phyloP scores from a whole-genome alignment of 441 rosid genomes.

The Jatropha podagrica region DNA sequence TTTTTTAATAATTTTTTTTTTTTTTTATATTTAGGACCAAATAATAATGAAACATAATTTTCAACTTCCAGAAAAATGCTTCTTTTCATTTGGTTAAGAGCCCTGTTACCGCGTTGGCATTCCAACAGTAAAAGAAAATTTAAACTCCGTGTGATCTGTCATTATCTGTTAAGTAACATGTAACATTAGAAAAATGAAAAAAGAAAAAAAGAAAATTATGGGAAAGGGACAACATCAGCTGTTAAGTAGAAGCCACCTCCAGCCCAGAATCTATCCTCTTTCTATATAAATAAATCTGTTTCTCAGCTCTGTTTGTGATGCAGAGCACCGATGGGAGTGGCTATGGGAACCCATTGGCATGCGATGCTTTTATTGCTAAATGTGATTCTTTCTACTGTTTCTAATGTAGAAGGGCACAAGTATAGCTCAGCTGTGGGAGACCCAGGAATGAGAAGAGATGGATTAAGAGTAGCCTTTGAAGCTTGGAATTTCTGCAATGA shows the following conservation, averaged over 20 bases:
- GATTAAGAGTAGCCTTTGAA: conserved; percentile 59
- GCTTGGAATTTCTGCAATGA: conserved; percentile 79
- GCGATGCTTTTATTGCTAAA: conserved; percentile 25
- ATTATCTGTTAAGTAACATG: background rate
- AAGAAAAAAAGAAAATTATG: background rate
- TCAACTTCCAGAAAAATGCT: no score
- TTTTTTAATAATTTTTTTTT: no score
- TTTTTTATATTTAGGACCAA: no score
- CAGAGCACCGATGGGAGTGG: conserved; percentile 12
- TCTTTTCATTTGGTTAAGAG: no score
- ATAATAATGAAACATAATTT: no score
- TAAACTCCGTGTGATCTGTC: background rate
- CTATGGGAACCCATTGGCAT: conserved; percentile 28
- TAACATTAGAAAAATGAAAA: background rate
- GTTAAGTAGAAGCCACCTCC: background rate
- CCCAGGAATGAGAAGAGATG: conserved; percentile 64
- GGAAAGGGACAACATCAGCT: background rate
- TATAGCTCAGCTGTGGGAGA: conserved; percentile 54
- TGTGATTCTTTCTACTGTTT: conserved; percentile 23
- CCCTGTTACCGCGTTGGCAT: no score
- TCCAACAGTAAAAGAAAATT: background rate
- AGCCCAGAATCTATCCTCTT: background rate
- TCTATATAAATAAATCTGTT: background rate
- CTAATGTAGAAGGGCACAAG: conserved; percentile 14
- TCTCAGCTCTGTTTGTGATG: conserved; percentile 9